These are phyloP conservation scores for Candolleomyces efflorescens DNA, from an alignment of 768 basidiomycete genomes.

Conservation along the genomic window DNA sequence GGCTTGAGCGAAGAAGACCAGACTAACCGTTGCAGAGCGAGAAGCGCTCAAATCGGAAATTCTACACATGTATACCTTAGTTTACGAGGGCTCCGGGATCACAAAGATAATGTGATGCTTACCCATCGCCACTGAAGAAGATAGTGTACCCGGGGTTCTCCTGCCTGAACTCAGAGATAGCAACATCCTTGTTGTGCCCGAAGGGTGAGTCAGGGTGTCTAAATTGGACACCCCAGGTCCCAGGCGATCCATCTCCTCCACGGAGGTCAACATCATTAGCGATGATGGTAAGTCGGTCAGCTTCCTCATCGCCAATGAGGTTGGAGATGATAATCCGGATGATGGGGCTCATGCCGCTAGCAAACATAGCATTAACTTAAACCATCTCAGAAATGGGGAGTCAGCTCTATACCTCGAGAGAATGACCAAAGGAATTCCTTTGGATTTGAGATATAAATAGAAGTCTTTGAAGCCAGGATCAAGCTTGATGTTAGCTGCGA, in stretches of 20 bases:
- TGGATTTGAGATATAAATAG: not conserved
- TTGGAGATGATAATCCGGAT: not conserved
- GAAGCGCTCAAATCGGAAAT: not conserved
- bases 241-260: not conserved
- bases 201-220: not conserved
- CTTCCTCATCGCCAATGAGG: not conserved
- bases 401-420: not conserved
- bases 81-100: not conserved
- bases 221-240: not conserved
- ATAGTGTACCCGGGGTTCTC: not conserved
- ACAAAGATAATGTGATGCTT: not conserved
- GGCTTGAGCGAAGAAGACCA: not conserved
- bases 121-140: not conserved
- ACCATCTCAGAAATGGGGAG: not conserved
- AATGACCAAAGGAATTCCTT: not conserved
- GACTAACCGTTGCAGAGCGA: not conserved
- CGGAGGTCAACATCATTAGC: not conserved
- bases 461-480: not conserved
- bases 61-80: not conserved
- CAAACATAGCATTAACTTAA: not conserved
- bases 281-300: not conserved
- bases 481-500: not conserved
- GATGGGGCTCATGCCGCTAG: not conserved
- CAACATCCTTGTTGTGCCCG: not conserved
- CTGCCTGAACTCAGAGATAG: not conserved